A percentile compares a stretch with the other conserved stretches of the same genome.
Conservation (phyloP, 805 yeast species). For the Wickerhamia fluorescens region DNA sequence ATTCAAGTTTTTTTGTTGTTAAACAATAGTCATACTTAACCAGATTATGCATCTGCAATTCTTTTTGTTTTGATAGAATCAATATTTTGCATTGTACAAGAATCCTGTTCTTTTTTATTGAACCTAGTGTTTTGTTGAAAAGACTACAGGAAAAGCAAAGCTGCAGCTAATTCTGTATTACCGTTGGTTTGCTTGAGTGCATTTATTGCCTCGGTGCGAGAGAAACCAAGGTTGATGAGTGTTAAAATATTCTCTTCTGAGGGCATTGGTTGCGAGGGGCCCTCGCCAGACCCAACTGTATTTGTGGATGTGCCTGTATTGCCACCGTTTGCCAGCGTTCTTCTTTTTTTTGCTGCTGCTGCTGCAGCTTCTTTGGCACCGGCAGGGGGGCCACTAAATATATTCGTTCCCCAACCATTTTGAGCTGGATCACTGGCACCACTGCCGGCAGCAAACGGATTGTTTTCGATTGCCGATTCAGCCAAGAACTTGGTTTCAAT, state of each 20-base stretch:
- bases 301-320: slow-evolving; percentile 8
- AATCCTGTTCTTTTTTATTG: too few relatives aligned
- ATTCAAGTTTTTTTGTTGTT: too few relatives aligned
- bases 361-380: not conserved
- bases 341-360: not conserved
- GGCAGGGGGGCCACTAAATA: slow-evolving; percentile 14
- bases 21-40: too few relatives aligned
- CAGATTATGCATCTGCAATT: too few relatives aligned
- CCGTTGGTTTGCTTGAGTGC: slow-evolving; percentile 69
- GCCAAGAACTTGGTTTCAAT: slow-evolving; percentile 64
- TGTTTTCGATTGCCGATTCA: slow-evolving; percentile 58
- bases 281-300: slow-evolving; percentile 3
- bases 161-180: slow-evolving; percentile 81
- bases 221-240: slow-evolving; percentile 65
- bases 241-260: slow-evolving; percentile 19
- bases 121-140: too few relatives aligned
- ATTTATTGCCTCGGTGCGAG: slow-evolving; percentile 50
- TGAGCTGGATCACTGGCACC: slow-evolving; percentile 6
- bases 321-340: slow-evolving; percentile 8
- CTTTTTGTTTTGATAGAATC: too few relatives aligned
- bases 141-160: slow-evolving; percentile 49
- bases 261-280: slow-evolving; percentile 3
- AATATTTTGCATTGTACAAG: too few relatives aligned
- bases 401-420: slow-evolving; percentile 30
- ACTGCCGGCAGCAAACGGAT: slow-evolving; percentile 9